These are phyloP conservation scores for Malassezia brasiliensis DNA, from an alignment of 1,284 basidiomycete species.

Conservation along the genomic window DNA sequence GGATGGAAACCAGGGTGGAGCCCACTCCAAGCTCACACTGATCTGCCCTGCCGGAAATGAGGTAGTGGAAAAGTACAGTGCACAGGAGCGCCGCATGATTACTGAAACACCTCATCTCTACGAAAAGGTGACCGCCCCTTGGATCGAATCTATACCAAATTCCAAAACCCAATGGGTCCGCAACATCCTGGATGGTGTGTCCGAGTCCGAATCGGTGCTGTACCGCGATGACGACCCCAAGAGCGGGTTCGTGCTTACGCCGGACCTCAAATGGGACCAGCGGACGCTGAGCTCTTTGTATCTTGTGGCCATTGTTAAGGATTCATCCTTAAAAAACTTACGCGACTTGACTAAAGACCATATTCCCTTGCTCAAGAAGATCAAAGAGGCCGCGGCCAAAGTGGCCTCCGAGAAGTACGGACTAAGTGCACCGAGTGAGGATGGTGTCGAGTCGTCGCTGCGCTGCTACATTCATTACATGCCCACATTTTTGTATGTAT, in stretches of 20 bases:
- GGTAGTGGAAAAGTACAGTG: slow-evolving; percentile 61
- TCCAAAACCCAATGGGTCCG: slow-evolving; percentile 69
- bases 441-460: slow-evolving; percentile 48
- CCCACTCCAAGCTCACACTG: slow-evolving; percentile 39
- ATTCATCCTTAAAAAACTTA: slow-evolving; percentile 41
- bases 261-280: slow-evolving; percentile 61
- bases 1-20: slow-evolving; percentile 9
- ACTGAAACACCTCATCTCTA: slow-evolving; percentile 43
- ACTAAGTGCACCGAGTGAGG: slow-evolving; percentile 53
- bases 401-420: slow-evolving; percentile 60
- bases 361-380: slow-evolving; percentile 60
- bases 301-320: slow-evolving; percentile 45
- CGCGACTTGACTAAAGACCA: slow-evolving; percentile 57
- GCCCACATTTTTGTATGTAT: slow-evolving; percentile 76
- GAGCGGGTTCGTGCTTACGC: slow-evolving; percentile 58
- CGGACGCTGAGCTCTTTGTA: slow-evolving; percentile 54
- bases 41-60: slow-evolving; percentile 35
- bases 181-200: slow-evolving; percentile 69
- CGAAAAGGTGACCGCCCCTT: slow-evolving; percentile 26
- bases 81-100: slow-evolving; percentile 60
- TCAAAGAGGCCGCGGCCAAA: slow-evolving; percentile 56
- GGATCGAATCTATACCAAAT: slow-evolving; percentile 34
- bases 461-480: slow-evolving; percentile 88
- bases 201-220: slow-evolving; percentile 69
- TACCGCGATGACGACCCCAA: slow-evolving; percentile 56